phyloP scores from a whole-genome alignment of 2,329 filamentous ascomycete genomes.

The Botrytis pseudocinerea region DNA sequence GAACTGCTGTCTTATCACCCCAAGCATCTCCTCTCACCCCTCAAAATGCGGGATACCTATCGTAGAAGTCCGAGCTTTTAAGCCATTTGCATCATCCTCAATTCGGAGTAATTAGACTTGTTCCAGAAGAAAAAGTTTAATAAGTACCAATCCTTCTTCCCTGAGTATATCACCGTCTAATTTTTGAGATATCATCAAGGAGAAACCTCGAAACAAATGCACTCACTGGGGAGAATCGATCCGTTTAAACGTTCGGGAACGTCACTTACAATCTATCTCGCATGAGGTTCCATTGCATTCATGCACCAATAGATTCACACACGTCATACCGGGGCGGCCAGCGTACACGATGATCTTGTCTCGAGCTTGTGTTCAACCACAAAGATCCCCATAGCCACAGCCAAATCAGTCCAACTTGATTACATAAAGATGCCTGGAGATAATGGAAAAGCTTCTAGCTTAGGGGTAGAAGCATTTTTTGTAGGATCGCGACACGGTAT shows the following conservation, averaged over 20 bases:
- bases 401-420: constrained; percentile 15
- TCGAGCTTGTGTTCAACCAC: not conserved
- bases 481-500: not conserved
- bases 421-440: constrained; percentile 4
- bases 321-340: constrained; percentile 21
- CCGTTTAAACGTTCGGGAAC: constrained; percentile 2
- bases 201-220: not conserved
- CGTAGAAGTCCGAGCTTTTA: constrained; percentile 10
- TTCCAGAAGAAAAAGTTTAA: constrained; percentile 17
- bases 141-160: not conserved
- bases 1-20: constrained; percentile 9
- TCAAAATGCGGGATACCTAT: constrained; percentile 12
- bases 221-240: not conserved
- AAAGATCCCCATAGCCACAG: constrained; percentile 9
- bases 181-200: not conserved
- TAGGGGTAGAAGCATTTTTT: not conserved
- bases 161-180: not conserved
- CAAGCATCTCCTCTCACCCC: constrained; percentile 13
- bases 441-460: not conserved
- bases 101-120: constrained; percentile 2
- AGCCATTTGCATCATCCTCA: constrained; percentile 17
- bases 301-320: constrained; percentile 8
- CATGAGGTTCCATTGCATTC: constrained; percentile 15
- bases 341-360: not conserved
- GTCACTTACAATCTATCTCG: not conserved